A percentile compares a stretch with the other conserved stretches of the same genome.
Conservation (phyloP, 331 rosid genomes). For the Telfairia occidentalis region DNA sequence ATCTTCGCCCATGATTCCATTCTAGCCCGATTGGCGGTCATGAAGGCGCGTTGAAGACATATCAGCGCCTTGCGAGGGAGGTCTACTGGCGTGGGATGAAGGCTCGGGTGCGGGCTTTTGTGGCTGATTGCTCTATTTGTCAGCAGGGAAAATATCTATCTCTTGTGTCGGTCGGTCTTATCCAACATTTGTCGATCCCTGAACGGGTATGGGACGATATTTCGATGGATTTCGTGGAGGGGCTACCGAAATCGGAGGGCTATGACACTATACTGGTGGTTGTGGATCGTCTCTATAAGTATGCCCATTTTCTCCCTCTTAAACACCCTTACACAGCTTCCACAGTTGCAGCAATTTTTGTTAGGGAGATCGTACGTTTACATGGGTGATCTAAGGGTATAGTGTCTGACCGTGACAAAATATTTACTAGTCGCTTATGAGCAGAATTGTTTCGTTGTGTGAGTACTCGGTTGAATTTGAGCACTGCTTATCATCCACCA, state of each 20-base stretch:
- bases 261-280: neutral
- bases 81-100: neutral
- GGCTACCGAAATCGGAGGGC: rapidly evolving
- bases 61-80: neutral
- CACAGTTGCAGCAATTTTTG: no score
- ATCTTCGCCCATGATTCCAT: no score
- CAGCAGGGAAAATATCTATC: neutral
- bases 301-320: no score
- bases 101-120: neutral
- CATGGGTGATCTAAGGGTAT: no score
- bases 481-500: no score
- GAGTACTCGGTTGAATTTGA: no score
- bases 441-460: no score
- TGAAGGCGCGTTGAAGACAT: neutral
- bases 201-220: neutral
- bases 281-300: neutral
- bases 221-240: neutral
- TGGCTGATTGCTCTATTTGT: rapidly evolving
- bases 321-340: no score
- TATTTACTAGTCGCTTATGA: no score
- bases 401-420: no score
- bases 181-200: rapidly evolving
- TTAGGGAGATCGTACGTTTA: no score
- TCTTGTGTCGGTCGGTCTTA: rapidly evolving
- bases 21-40: neutral